phyloP scores from a whole-genome alignment of 2,329 filamentous ascomycete species.

The Clathrospora elynae region DNA sequence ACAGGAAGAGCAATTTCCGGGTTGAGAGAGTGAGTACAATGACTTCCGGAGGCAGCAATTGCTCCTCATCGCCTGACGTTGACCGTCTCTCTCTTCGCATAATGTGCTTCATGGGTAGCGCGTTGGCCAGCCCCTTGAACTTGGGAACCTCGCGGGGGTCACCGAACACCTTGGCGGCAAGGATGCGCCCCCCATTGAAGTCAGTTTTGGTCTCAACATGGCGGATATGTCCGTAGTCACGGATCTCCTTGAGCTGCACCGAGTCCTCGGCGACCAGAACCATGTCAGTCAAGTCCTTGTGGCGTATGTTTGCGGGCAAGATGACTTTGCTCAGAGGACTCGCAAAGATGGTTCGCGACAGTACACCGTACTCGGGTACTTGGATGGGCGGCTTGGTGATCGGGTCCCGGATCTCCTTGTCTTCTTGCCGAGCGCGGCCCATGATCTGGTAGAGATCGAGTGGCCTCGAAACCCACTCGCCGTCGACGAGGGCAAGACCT shows the following conservation, averaged over 20 bases:
- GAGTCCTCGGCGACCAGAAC: conserved; percentile 83
- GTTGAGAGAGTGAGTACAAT: conserved; percentile 77
- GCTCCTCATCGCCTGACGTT: conserved; percentile 26
- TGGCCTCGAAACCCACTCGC: conserved; percentile 44
- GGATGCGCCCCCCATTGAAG: conserved; percentile 73
- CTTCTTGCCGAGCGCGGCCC: conserved; percentile 37
- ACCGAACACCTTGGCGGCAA: conserved; percentile 78
- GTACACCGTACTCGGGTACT: conserved; percentile 67
- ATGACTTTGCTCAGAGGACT: conserved; percentile 79
- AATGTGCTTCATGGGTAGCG: conserved; percentile 19
- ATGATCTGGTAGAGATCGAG: conserved; percentile 52
- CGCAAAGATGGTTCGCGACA: conserved; percentile 77
- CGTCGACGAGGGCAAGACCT: conserved; percentile 34
- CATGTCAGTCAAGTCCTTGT: conserved; percentile 74
- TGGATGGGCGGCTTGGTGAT: conserved; percentile 41
- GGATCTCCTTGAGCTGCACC: conserved; percentile 79
- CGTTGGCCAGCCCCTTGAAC: conserved; percentile 27
- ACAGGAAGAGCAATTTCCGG: conserved; percentile 77
- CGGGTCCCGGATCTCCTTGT: conserved; percentile 33
- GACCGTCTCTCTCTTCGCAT: conserved; percentile 21
- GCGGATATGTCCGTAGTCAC: conserved; percentile 70
- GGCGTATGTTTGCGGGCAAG: conserved; percentile 77
- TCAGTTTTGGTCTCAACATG: conserved; percentile 78
- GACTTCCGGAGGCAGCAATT: conserved; percentile 70
- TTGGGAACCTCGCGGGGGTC: conserved; percentile 31